A percentile compares a stretch with the other conserved stretches of the same genome.
phyloP scores from a whole-genome alignment of 306 rosid species.

The Quercus glauca region DNA sequence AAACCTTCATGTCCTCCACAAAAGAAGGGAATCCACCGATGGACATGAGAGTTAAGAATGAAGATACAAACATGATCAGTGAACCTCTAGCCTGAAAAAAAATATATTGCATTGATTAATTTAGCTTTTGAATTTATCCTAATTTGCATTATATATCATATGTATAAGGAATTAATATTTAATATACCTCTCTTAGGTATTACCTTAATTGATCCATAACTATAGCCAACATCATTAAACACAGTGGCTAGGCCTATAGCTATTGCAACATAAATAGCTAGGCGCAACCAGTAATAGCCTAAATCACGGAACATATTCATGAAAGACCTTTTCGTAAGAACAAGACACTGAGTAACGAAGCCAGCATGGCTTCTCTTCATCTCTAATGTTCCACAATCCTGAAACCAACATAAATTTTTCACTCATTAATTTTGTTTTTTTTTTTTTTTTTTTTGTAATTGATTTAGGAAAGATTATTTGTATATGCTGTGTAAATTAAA shows the following conservation, averaged over 20 bases:
- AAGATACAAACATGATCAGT: conserved; percentile 42
- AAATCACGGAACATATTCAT: conserved; percentile 35
- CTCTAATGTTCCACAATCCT: conserved; percentile 28
- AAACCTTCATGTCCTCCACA: conserved; percentile 69
- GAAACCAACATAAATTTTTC: conserved; percentile 1
- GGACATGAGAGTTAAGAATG: conserved; percentile 62
- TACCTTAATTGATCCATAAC: conserved; percentile 42
- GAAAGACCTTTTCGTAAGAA: conserved; percentile 46
- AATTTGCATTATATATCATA: background rate
- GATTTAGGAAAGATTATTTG: background rate
- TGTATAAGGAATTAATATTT: too few species aligned
- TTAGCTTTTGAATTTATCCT: conserved; percentile 3
- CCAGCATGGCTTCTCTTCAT: conserved; percentile 37
- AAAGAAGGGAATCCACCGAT: conserved; percentile 83
- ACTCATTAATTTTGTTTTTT: background rate
- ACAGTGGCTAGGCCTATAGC: conserved; percentile 47
- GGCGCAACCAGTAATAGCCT: conserved; percentile 47
- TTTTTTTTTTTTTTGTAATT: background rate
- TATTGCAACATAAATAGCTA: conserved; percentile 31
- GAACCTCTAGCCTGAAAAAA: conserved; percentile 59
- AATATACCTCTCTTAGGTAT: background rate
- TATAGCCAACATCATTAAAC: conserved; percentile 34
- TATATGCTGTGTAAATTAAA: too few species aligned
- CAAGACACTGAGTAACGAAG: conserved; percentile 39
- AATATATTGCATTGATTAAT: conserved; percentile 3